Percentiles rank a stretch among this genome's conserved stretches.
Evolutionary conservation across 768 basidiomycete genomes (phyloP).

Genomic region (Tulasnella sp.): DNA sequence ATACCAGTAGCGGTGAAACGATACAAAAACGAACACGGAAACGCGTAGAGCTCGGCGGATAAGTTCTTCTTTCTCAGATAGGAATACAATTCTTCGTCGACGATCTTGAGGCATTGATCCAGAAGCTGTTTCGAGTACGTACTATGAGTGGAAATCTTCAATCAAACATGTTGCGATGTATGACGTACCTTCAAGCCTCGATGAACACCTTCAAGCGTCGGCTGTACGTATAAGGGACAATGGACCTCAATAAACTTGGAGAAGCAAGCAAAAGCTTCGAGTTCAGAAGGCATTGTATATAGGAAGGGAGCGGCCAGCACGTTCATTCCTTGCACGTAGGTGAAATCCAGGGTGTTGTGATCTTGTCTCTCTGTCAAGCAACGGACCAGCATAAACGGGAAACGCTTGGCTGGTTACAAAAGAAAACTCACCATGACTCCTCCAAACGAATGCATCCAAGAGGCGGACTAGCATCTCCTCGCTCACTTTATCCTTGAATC

Average conservation of each 20-base stretch:
- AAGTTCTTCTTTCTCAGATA: slow-evolving; percentile 83
- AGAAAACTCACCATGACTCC: slow-evolving; percentile 55
- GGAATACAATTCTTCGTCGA: slow-evolving; percentile 75
- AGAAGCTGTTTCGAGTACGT: slow-evolving; percentile 48
- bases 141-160: background rate
- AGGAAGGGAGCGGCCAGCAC: slow-evolving; percentile 96
- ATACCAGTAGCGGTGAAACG: too few relatives aligned
- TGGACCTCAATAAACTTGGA: slow-evolving; percentile 89
- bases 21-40: slow-evolving; percentile 72
- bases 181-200: slow-evolving; percentile 71
- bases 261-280: slow-evolving; percentile 98
- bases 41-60: slow-evolving; percentile 93
- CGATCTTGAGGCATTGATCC: slow-evolving; percentile 81
- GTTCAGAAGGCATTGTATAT: slow-evolving; percentile 91
- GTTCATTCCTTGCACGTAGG: slow-evolving; percentile 99
- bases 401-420: background rate
- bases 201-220: slow-evolving; percentile 92
- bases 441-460: slow-evolving; percentile 98
- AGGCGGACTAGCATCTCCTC: slow-evolving; percentile 95
- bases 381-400: background rate
- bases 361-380: slow-evolving; percentile 54
- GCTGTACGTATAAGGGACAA: slow-evolving; percentile 94
- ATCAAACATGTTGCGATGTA: background rate
- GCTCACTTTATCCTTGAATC: slow-evolving; percentile 93
- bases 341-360: slow-evolving; percentile 50